phyloP scores from a whole-genome alignment of 768 basidiomycete species.

The Plicaturopsis crispa region DNA sequence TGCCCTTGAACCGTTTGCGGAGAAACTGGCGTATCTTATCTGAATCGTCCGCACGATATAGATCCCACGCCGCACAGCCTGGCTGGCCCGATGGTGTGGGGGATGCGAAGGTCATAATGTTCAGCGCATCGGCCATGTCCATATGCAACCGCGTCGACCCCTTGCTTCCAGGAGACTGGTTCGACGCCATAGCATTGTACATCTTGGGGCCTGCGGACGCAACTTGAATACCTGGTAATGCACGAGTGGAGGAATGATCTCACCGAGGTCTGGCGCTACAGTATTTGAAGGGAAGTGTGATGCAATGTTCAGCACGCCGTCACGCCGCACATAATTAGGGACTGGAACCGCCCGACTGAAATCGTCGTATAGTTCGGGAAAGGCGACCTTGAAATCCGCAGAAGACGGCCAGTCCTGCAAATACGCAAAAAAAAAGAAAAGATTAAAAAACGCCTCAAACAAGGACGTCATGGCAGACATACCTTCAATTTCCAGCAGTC shows the following conservation, averaged over 20 bases:
- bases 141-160: conserved; percentile 88
- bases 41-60: conserved; percentile 79
- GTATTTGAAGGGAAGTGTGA: conserved; percentile 83
- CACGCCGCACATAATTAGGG: conserved; percentile 83
- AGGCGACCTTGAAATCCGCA: conserved; percentile 73
- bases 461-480: conserved; percentile 6
- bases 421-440: not conserved
- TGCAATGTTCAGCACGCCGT: conserved; percentile 83
- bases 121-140: conserved; percentile 92
- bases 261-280: conserved; percentile 74
- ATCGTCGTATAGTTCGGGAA: conserved; percentile 83
- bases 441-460: conserved; percentile 6
- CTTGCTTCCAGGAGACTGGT: conserved; percentile 57
- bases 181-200: conserved; percentile 85
- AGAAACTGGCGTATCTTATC: conserved; percentile 73
- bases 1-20: conserved; percentile 49
- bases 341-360: conserved; percentile 80
- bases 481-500: conserved; percentile 78
- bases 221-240: conserved; percentile 2
- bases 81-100: conserved; percentile 46
- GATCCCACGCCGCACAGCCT: conserved; percentile 88
- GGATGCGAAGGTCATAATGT: conserved; percentile 78
- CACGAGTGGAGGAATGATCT: conserved; percentile 12
- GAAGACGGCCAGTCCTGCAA: conserved; percentile 93
- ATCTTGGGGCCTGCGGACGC: conserved; percentile 72